A percentile compares a stretch with the other conserved stretches of the same genome.
These are phyloP conservation scores for Candida frijolesensis DNA, from an alignment of 1,139 yeast genomes.

Conservation along the genomic window DNA sequence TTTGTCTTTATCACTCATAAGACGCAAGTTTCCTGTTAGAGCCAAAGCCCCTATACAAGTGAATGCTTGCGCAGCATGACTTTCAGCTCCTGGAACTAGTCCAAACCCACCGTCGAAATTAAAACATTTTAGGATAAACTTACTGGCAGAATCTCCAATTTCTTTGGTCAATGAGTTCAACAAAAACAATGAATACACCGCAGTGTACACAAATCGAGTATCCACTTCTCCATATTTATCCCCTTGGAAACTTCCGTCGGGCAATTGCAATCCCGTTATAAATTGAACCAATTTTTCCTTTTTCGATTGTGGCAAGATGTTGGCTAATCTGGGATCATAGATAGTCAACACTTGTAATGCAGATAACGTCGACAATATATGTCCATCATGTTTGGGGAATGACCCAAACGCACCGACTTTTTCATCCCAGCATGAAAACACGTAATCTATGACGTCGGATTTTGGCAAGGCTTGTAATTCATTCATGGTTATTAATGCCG, in stretches of 20 bases:
- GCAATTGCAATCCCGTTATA: conserved; percentile 60
- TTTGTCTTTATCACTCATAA: conserved; percentile 45
- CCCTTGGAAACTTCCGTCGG: conserved; percentile 84
- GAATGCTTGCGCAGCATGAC: conserved; percentile 92
- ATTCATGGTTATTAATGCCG: conserved; percentile 67
- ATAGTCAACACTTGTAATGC: conserved; percentile 79
- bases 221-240: conserved; percentile 92
- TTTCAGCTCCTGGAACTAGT: conserved; percentile 89
- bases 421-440: conserved; percentile 65
- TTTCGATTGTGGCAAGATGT: conserved; percentile 22
- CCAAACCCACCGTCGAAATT: conserved; percentile 98
- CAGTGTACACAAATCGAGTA: conserved; percentile 85
- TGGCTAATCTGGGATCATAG: conserved; percentile 56
- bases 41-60: conserved; percentile 83
- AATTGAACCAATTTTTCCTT: conserved; percentile 32
- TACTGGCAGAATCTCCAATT: conserved; percentile 64
- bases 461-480: conserved; percentile 54
- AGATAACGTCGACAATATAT: conserved; percentile 81
- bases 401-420: conserved; percentile 85
- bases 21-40: conserved; percentile 60
- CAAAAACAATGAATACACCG: conserved; percentile 71
- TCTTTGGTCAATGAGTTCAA: conserved; percentile 64
- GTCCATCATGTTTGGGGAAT: conserved; percentile 87
- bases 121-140: conserved; percentile 67
- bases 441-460: conserved; percentile 65